phyloP scores from a whole-genome alignment of 139 green algal genomes.

The Spirogloea muscicola region DNA sequence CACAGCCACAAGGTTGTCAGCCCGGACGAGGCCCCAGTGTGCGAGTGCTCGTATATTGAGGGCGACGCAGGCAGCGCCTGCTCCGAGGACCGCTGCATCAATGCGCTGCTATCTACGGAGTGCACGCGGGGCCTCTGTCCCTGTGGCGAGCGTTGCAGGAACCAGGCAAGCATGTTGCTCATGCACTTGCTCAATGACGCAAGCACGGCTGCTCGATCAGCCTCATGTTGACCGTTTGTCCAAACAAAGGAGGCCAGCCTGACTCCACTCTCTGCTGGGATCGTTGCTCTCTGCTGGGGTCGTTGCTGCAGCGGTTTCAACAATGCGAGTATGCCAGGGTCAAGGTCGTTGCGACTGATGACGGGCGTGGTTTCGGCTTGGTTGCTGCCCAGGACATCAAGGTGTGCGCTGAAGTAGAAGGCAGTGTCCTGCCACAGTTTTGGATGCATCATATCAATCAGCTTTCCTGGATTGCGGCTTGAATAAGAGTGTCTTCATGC shows the following conservation, averaged over 20 bases:
- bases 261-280: no score
- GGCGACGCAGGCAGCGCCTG: slow-evolving; percentile 60
- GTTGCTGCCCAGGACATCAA: slow-evolving; percentile 26
- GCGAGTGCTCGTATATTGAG: slow-evolving; percentile 66
- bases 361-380: slow-evolving; percentile 36
- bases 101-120: slow-evolving; percentile 89
- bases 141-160: slow-evolving; percentile 80
- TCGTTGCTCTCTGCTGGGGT: no score
- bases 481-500: background rate
- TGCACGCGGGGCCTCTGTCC: slow-evolving; percentile 85
- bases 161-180: slow-evolving; percentile 52
- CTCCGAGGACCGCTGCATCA: slow-evolving; percentile 80
- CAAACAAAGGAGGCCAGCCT: no score
- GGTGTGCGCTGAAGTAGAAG: background rate
- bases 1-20: slow-evolving; percentile 12
- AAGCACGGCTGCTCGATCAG: background rate
- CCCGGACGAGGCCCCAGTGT: slow-evolving; percentile 33
- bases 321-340: slow-evolving; percentile 32
- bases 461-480: background rate
- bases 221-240: background rate
- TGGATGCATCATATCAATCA: background rate
- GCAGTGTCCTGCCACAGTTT: background rate
- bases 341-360: background rate
- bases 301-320: slow-evolving; percentile 37
- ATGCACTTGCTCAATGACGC: background rate